Conservation (phyloP, 805 yeast species). For the Komagataella phaffii region DNA sequence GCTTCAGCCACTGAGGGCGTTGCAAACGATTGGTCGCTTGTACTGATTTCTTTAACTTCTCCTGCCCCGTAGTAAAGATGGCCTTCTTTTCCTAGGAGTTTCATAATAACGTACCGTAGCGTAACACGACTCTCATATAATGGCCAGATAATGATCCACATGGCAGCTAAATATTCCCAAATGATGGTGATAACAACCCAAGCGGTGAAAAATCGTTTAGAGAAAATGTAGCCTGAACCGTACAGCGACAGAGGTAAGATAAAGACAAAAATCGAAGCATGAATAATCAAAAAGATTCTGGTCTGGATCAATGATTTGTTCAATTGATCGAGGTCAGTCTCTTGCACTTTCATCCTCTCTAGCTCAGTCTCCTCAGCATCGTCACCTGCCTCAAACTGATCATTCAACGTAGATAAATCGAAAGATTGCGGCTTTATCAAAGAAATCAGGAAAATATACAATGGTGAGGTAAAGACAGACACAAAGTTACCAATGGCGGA, state of each 20-base stretch:
- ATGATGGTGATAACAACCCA: conserved; percentile 21
- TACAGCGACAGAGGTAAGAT: conserved; percentile 19
- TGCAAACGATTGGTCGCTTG: background rate
- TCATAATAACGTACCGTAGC: conserved; percentile 5
- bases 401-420: conserved; percentile 14
- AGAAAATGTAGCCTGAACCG: conserved; percentile 17
- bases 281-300: conserved; percentile 10
- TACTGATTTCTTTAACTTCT: background rate
- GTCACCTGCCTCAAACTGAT: conserved; percentile 16
- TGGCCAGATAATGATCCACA: conserved; percentile 18
- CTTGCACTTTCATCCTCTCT: conserved; percentile 11
- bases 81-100: conserved; percentile 8
- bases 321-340: conserved; percentile 9
- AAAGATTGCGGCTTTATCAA: conserved; percentile 12
- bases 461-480: conserved; percentile 18
- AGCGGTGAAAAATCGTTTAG: conserved; percentile 17
- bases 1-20: background rate
- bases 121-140: conserved; percentile 19
- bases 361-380: conserved; percentile 20
- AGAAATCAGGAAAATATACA: conserved; percentile 16
- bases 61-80: background rate
- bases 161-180: conserved; percentile 18
- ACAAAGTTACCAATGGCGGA: conserved; percentile 31
- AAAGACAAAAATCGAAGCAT: conserved; percentile 12
- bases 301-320: conserved; percentile 13